phyloP scores from a whole-genome alignment of 306 rosid species.

The Hylodesmum podocarpum region DNA sequence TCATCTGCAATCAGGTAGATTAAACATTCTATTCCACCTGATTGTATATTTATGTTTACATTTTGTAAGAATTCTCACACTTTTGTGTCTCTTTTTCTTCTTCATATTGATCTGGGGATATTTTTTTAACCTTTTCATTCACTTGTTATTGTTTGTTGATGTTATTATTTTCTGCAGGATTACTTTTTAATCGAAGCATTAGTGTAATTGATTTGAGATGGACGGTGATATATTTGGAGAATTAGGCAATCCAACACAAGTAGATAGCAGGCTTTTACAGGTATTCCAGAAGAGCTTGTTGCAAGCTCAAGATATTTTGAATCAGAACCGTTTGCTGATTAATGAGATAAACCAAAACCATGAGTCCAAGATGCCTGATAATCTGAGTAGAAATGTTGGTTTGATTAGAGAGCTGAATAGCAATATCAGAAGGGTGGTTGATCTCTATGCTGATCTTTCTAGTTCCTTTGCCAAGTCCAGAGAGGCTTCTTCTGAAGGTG shows the following conservation, averaged over 20 bases:
- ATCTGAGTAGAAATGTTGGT: conserved; percentile 72
- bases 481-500: conserved; percentile 84
- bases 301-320: conserved; percentile 90
- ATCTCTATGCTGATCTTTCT: conserved; percentile 87
- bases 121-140: conserved; percentile 5
- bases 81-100: conserved; percentile 3
- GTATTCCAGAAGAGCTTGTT: conserved; percentile 80
- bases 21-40: conserved; percentile 13
- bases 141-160: conserved; percentile 18
- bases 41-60: conserved; percentile 2
- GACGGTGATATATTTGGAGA: conserved; percentile 73
- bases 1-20: conserved; percentile 33
- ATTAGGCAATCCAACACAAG: conserved; percentile 55
- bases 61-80: conserved; percentile 4
- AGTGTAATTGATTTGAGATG: conserved; percentile 48
- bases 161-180: conserved; percentile 41
- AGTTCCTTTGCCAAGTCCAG: conserved; percentile 62
- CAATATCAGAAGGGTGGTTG: conserved; percentile 91
- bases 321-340: conserved; percentile 81
- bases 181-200: conserved; percentile 33
- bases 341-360: conserved; percentile 92
- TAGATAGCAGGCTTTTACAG: conserved; percentile 66
- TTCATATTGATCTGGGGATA: conserved; percentile 20
- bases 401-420: conserved; percentile 86
- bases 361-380: conserved; percentile 74